A percentile compares a stretch with the other conserved stretches of the same genome.
Evolutionary conservation across 2,329 filamentous ascomycete genomes (phyloP).

Genomic region (Colletotrichum sojae): DNA sequence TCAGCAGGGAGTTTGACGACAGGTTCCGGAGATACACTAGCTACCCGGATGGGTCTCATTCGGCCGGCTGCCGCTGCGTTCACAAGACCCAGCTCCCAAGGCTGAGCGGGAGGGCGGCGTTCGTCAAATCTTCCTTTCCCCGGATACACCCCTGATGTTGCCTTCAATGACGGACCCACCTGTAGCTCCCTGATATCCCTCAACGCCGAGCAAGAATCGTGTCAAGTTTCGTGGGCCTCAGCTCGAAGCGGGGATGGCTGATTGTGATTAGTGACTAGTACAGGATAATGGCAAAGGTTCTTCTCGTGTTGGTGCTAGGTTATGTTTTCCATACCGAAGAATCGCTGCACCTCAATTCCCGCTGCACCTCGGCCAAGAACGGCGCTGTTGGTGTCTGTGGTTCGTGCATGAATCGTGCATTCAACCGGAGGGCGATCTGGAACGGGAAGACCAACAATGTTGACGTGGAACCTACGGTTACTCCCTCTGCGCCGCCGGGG

Average conservation of each 20-base stretch:
- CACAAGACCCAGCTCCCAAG: background rate
- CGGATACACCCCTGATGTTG: slow-evolving; percentile 2
- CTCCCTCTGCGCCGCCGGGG: background rate
- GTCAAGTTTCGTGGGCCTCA: background rate
- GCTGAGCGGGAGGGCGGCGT: background rate
- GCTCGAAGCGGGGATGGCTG: background rate
- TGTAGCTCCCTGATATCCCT: slow-evolving; percentile 5
- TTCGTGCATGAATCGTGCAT: too few relatives aligned
- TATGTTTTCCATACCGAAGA: background rate
- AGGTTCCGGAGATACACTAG: background rate
- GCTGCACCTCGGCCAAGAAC: too few relatives aligned
- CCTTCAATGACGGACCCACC: background rate
- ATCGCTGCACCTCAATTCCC: too few relatives aligned
- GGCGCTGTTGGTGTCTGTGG: too few relatives aligned
- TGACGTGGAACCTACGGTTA: too few relatives aligned
- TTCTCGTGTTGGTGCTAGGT: background rate
- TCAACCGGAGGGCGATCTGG: too few relatives aligned
- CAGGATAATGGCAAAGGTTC: background rate
- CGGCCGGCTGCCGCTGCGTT: background rate
- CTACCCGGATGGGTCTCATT: background rate
- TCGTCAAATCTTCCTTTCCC: slow-evolving; percentile 9
- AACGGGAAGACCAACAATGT: too few relatives aligned
- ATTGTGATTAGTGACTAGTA: background rate
- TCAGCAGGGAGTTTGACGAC: background rate
- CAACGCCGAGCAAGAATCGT: background rate